Evolutionary conservation across 441 rosid species (phyloP), one percentile per base, ranked within the genome.

Genomic region (Populus trichocarpa): DNA sequence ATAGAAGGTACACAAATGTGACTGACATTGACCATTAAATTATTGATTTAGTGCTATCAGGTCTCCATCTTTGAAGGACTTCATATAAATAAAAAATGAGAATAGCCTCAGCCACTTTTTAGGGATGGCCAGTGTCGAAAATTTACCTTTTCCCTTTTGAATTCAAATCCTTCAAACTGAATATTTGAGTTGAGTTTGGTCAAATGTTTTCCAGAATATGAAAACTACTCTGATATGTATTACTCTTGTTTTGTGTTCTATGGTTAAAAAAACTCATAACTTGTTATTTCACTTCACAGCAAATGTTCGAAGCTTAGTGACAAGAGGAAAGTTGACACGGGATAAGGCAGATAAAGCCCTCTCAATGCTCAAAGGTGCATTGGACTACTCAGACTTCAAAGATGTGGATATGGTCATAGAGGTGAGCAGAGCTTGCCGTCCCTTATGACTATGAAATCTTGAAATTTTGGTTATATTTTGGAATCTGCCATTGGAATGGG

Each of bases 351-450:
- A 89, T 36, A 90, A 90, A 85, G 92, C 93, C 69, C 85, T 94
- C 36, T 89, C 93, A 50, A 86, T 92, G 86, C 90, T 96, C 18
- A 91, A 89, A 86, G 98, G 99, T 81, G 96, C 79, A 33, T 79
- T 94, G 75, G 97, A 94, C 77, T 96, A 96, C 81, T 80, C 92
- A 35, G 96, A 91, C 72, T 91, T 96, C 77, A 89, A 83, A 84
- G 95, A 96, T 75, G 97, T 94, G 77, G 99, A 96, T 80, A 90
- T 94, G 96, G 98, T 96, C 79, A 90, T 96, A 76, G 99, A 96
- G 98, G 99, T 91, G 33, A 65, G 88, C 53, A 76, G 68, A 18
- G 71, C 75, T 76, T 72, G 38, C 69, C 14, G 77, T 16, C 23
- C 26, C 16, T 28, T 68, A 5, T 23, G 11, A 33, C 35, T 1